Base-by-base conservation (phyloP, 495 filamentous ascomycete species). In the Annulohypoxylon bovei region DNA sequence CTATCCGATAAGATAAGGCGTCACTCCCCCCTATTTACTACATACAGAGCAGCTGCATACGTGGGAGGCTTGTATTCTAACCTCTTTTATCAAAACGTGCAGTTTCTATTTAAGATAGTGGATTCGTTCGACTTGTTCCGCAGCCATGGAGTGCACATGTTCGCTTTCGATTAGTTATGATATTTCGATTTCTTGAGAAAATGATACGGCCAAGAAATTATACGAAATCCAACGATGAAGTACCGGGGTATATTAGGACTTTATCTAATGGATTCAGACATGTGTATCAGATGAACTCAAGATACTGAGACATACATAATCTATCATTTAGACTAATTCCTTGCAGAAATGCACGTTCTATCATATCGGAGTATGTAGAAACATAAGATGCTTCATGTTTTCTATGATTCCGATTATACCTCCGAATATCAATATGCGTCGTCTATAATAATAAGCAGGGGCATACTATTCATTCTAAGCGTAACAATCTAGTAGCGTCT, bases 1-100 rank as follows among this genome's bases (percentile, higher is more conserved):
- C 58, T 37, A 63, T 35, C 27, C 53, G 66, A 69, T 69, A 59
- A 69, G 67, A 69, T 69, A 69, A 64, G 53, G 8, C 33, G 16
- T 52, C 25, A 5, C 57, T 52, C 30, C 40, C 65, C 49, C 57
- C 30, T 56, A 56, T 68, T 63, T 25, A 39, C n/a, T 32, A 22
- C n/a, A 11, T 47, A 33, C 30, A 47, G 35, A 16, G 33, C 22
- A 46, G 18, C 33, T 49, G 35, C 37, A 30, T 20, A 27, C 22
- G 32, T 42, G 16, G 16, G 39, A 42, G 12, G 6, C 39, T 12
- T 16, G 18, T 47, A 47, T 18, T 42, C 39, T 42, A 42, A 42
- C 39, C 39, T 49, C 8, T 49, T 49, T 20, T 25, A 27, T 27
- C 23, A 23, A 49, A 27, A 49, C 20, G 2, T 49, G 44, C 44